Base-by-base conservation (phyloP, 768 basidiomycete genomes). In the Pisolithus marmoratus region DNA sequence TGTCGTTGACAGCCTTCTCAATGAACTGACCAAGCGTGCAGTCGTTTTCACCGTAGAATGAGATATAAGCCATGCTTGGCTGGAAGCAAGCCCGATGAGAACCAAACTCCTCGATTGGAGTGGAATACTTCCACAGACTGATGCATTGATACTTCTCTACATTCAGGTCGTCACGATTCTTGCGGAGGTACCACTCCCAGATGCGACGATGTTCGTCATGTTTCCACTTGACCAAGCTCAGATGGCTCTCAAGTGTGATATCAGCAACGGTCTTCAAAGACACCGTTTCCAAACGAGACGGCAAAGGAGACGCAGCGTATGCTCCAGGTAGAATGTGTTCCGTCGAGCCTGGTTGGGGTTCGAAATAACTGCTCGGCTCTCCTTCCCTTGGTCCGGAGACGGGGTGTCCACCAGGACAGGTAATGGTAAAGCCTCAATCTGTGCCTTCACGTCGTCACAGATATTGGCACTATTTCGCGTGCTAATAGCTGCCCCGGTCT, bases 81-180 rank as follows among this genome's bases (percentile, higher is more conserved):
- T 85, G 81, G 56, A 88, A 88, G 62, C 91, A 93, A 4, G 87
- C 77, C 7, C 85, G 84, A 61, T 84, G 83, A 15, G 73, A 71
- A 4, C 82, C 83, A 56, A 82, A 76, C 50, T 85, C 85, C 34
- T 79, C 76, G 27, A 80, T 80, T 8, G 88, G 90, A n/a, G 94
- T 77, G 23, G 82, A 85, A 60, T 85, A 89, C 60, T 87, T 84
- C 71, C 85, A 82, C 17, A 94, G 69, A 58, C 79, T 83, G 64
- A 98, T 86, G 61, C 85, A 83, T 63, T 98, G 96, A 60, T 94
- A 96, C 64, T 93, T 90, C 65, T 93, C 91, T 38, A 94, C 89
- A 36, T 89, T 80, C 60, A 98, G 86, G 61, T 90, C 87, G 61
- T 93, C 90, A 12, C 72, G 63, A 63, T 94, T 92, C 69, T 91